Conservation (phyloP, 1,139 yeast genomes). For the Petasospora rhodanensis region DNA sequence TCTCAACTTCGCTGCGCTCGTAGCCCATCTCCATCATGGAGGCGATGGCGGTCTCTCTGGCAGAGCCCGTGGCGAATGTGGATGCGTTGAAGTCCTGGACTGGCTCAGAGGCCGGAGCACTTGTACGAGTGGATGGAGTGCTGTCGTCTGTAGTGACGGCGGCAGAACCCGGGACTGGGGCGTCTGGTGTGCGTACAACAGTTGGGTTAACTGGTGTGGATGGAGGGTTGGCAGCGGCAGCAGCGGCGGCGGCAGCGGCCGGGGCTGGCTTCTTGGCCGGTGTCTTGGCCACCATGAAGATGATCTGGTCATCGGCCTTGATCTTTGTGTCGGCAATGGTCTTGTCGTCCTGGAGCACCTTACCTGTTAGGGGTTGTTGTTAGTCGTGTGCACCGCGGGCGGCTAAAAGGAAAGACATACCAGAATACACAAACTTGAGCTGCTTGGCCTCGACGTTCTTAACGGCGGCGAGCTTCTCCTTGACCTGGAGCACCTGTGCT, state of each 20-base stretch:
- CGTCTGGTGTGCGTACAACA: slow-evolving; percentile 7
- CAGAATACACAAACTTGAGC: slow-evolving; percentile 88
- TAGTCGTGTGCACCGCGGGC: slow-evolving; percentile 1
- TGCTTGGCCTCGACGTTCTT: slow-evolving; percentile 70
- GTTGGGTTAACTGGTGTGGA: slow-evolving; percentile 6
- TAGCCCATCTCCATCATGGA: slow-evolving; percentile 97
- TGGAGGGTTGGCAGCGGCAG: slow-evolving; percentile 5
- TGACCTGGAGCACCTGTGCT: slow-evolving; percentile 43
- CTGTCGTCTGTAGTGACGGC: too few species aligned
- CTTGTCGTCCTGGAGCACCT: slow-evolving; percentile 82
- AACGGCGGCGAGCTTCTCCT: slow-evolving; percentile 65
- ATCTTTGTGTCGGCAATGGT: slow-evolving; percentile 67
- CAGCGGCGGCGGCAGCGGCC: slow-evolving; percentile 11
- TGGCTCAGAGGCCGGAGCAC: slow-evolving; percentile 25
- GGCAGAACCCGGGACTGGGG: too few species aligned
- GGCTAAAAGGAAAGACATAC: too few species aligned
- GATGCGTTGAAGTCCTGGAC: slow-evolving; percentile 28
- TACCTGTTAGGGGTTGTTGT: slow-evolving; percentile 33
- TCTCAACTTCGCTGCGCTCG: slow-evolving; percentile 80
- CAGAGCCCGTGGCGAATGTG: slow-evolving; percentile 28
- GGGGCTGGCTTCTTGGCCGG: slow-evolving; percentile 17
- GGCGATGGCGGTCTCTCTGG: slow-evolving; percentile 43
- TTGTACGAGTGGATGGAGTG: slow-evolving; percentile 25
- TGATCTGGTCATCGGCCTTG: slow-evolving; percentile 86
- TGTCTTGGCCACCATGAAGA: slow-evolving; percentile 73